Evolutionary conservation across 179 eudicot species (phyloP), one percentile per base, ranked within the genome.

Genomic region (Beta corolliflora): DNA sequence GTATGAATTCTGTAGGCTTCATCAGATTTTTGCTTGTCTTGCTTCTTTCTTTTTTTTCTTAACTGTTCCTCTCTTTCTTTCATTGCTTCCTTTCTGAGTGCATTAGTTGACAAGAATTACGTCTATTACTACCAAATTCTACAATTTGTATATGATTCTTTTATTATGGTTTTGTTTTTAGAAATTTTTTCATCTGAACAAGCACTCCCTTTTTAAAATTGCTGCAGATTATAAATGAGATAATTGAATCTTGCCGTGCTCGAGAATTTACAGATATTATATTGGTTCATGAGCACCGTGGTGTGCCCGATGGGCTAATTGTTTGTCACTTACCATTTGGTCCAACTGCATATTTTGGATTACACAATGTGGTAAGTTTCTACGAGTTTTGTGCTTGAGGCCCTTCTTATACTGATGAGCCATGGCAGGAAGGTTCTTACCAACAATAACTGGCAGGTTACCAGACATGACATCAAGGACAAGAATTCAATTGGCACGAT

Each of bases 401-500:
- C 66, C 80, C 67, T 46, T 44, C 53, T 52, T 78, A 77, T 74
- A 63, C 83, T 60, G 56, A 53, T 15, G 29, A 54, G 58, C 59
- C 66, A 69, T 25, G 48, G 18, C 45, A 73, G 46, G 48, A 75
- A 66, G 77, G 54, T 70, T 79, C 71, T 67, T 45, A 75, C 77
- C 48, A 71, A 19, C 31, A 67, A 44, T 81, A 71, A 52, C 74
- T 31, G 90, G 73, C 73, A 96, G 99, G 99, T 96, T 52, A 96
- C 97, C 44, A 94, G 99, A 79, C 99, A 96, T 86, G 98, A 92
- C 84, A 91, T 92, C 66, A 94, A 96, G 86, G 99, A 96, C 85
- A 94, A 89, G 83, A 89, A 90, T 75, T 88, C 95, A 14, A 91
- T 96, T 60, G 99, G 99, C 75, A 96, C 97, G 7, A 93, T 94